Evolutionary conservation across 192 early-diverging fungal species (phyloP), one percentile per base, ranked within the genome.

Genomic region (Coemansia sp.): DNA sequence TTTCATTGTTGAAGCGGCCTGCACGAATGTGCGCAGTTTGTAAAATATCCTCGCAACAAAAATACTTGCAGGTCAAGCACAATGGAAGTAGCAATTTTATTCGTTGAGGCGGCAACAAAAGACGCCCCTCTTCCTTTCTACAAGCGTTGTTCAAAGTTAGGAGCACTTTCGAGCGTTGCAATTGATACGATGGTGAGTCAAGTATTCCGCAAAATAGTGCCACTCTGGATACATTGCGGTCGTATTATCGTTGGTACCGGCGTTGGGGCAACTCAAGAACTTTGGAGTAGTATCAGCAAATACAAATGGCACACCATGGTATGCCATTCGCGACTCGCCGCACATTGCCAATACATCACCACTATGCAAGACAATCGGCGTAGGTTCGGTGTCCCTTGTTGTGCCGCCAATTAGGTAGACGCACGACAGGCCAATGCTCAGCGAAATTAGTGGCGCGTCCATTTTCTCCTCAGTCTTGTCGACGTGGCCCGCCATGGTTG

Each of bases 311-410:
- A 96, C 91, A 36, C 95, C 92, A 69, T 98, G 96, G 75, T 91
- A 97, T 19, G 89, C 88, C 19, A 80, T 69, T 4, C 96, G 87
- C 7, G 86, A 88, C 3, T 85, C 76, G 17, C 93, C 91, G 59
- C 90, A 91, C 96, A 98, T 97, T 9, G 93, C 89, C 57, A 95
- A 74, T 36, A 92, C 84, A 67, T 98, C 96, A 23, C 96, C 96
- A 67, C 91, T 94, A 32, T 84, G 86, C 15, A 98, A 75, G n/a
- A 87, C 73, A 19, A 98, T 74, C 2, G 94, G 84, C 3, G 87
- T 87, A 0, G 94, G 94, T 23, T 66, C 39, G 1, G 84, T 85
- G 31, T 95, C 92, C 15, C 90, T 77, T 10, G 89, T 88, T 36
- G 80, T 69, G 0, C 91, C 91, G 11, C 96, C 96, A 37, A 96